Percentiles rank a stretch among this genome's conserved stretches.
Conservation (phyloP, 495 filamentous ascomycete genomes). For the Trypethelium eluteriae region DNA sequence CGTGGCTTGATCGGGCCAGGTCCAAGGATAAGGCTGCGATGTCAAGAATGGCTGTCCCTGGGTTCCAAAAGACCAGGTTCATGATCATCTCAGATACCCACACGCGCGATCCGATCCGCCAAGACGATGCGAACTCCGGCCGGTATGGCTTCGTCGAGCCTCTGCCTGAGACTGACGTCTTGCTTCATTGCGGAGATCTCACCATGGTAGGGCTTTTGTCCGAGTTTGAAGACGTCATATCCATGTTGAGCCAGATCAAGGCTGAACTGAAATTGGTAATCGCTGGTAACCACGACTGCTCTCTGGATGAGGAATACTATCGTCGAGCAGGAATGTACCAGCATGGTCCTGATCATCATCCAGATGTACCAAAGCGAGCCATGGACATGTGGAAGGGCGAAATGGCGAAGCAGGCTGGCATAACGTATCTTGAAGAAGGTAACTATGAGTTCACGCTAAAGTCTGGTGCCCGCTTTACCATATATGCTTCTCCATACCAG, state of each 20-base stretch:
- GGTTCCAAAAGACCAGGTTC: constrained; percentile 22
- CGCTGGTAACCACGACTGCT: constrained; percentile 73
- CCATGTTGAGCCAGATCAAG: constrained; percentile 47
- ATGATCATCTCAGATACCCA: constrained; percentile 37
- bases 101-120: not conserved
- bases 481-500: constrained; percentile 65
- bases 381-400: constrained; percentile 43
- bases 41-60: not conserved
- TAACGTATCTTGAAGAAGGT: constrained; percentile 64
- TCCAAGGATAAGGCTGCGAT: not conserved
- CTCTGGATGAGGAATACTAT: constrained; percentile 47
- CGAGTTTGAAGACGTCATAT: constrained; percentile 48
- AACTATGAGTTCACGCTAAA: constrained; percentile 45
- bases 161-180: constrained; percentile 50
- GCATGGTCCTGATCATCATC: constrained; percentile 17
- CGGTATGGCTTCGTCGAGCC: constrained; percentile 26
- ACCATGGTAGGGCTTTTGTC: constrained; percentile 52
- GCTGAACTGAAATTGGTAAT: constrained; percentile 73
- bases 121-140: constrained; percentile 12
- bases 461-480: constrained; percentile 52
- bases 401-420: constrained; percentile 43
- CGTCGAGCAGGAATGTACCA: constrained; percentile 13
- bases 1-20: not conserved
- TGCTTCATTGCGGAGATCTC: constrained; percentile 68
- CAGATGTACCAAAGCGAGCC: constrained; percentile 19